Evolutionary conservation across 495 filamentous ascomycete genomes (phyloP).

Genomic region (Lentithecium fluviatile): DNA sequence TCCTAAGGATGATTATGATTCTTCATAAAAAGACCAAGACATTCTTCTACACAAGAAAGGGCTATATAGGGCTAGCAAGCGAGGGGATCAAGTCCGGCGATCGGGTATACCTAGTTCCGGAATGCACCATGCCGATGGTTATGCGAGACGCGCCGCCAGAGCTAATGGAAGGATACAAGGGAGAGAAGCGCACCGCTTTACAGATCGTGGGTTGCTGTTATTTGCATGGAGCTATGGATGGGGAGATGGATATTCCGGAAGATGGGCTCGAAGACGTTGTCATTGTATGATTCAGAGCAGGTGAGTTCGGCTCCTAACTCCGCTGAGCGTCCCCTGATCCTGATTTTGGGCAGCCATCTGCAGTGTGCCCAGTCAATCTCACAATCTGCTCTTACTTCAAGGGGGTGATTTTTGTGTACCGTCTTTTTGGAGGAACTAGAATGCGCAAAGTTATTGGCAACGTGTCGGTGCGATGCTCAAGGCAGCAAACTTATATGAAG

Average conservation of each 20-base stretch:
- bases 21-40: not conserved
- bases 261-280: not conserved
- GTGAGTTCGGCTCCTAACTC: not conserved
- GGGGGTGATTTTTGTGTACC: too few relatives aligned
- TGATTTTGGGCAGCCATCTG: too few relatives aligned
- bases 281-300: not conserved
- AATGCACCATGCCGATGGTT: not conserved
- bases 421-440: too few relatives aligned
- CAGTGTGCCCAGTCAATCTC: too few relatives aligned
- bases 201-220: not conserved
- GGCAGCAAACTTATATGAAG: too few relatives aligned
- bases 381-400: too few relatives aligned
- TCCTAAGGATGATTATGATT: not conserved
- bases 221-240: not conserved
- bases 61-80: not conserved
- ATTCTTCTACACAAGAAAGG: not conserved
- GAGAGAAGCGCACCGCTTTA: too few relatives aligned
- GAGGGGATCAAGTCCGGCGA: not conserved
- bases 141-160: not conserved
- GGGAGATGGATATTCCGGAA: not conserved
- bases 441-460: too few relatives aligned
- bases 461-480: too few relatives aligned
- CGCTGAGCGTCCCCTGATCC: too few relatives aligned
- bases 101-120: not conserved
- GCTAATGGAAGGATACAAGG: too few relatives aligned